Base-by-base conservation (phyloP, 176 grass and related monocot genomes). In the Raddia guianensis region DNA sequence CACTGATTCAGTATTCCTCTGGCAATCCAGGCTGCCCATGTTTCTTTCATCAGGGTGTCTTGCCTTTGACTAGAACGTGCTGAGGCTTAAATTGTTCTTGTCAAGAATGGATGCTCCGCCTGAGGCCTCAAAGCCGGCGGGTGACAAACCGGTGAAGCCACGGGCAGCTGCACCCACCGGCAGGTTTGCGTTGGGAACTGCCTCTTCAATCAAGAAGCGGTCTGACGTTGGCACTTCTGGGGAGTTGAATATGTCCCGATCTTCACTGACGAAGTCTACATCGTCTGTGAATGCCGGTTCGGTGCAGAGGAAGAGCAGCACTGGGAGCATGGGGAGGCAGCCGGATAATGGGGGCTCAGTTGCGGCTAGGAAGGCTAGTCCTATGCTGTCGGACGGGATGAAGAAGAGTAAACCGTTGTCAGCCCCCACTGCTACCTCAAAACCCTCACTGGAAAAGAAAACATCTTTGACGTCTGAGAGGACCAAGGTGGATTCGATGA, bases 231-330 rank as follows among this genome's bases (percentile, higher is more conserved):
- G 56, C 3, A 12, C 32, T 16, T 43, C 60, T 3, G 16, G 37
- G 8, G 76, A 91, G 52, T 64, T 61, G 42, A 63, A 42, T 3
- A 37, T 76, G 42, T 34, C 83, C 27, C 85, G 71, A 58, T 49
- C 84, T 64, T 91, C 66, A 1, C n/a, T 61, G 16, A 68, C 66
- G 6, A 91, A 87, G 84, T 59, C 76, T 74, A 62, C 37, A n/a
- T 43, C 71, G 2, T 82, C 48, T 4, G 27, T 14, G 18, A 89
- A 54, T 52, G 68, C 77, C 27, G 47, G 66, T 85, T 75, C 51
- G 0, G 66, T 72, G 34, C 77, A 55, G 72, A 89, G 92, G 80
- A 87, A 84, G 82, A 94, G 82, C 58, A 91, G 89, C 63, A 82
- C 84, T 1, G 89, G 89, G 12, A 68, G 73, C 49, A 12, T 3